Percentiles rank a stretch among this genome's conserved stretches.
These are phyloP conservation scores for Quillaja saponaria DNA, from an alignment of 306 rosid species.

Conservation along the genomic window DNA sequence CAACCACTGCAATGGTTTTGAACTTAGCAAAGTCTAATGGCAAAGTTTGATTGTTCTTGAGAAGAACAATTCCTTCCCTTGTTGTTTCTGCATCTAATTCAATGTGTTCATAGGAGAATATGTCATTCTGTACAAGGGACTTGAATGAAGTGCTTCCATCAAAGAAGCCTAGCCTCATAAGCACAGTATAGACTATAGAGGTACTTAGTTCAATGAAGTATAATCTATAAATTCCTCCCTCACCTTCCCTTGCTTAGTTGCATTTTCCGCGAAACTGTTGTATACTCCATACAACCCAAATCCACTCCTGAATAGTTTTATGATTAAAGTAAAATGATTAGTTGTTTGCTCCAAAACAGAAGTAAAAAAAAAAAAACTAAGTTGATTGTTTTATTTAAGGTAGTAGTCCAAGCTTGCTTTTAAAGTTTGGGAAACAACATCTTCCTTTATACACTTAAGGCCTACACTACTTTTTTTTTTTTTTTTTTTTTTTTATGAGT, in stretches of 20 bases:
- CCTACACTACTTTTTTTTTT: too few relatives aligned
- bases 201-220: conserved; percentile 5
- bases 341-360: too few relatives aligned
- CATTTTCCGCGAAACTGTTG: background rate
- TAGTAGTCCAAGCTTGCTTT: conserved; percentile 16
- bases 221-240: conserved; percentile 21
- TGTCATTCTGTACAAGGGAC: conserved; percentile 12
- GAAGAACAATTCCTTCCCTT: conserved; percentile 29
- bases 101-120: conserved; percentile 18
- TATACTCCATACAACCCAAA: conserved; percentile 24
- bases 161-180: conserved; percentile 26
- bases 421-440: conserved; percentile 24
- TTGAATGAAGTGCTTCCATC: conserved; percentile 19
- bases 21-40: background rate
- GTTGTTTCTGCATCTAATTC: conserved; percentile 32
- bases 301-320: conserved; percentile 6
- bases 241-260: conserved; percentile 21
- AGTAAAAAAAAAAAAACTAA: too few relatives aligned
- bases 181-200: conserved; percentile 25
- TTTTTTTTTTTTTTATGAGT: too few relatives aligned
- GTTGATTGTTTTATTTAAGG: too few relatives aligned
- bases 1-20: conserved; percentile 17
- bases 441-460: background rate
- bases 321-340: too few relatives aligned
- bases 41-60: conserved; percentile 23